Evolutionary conservation across 345 rosid species (phyloP), one percentile per base, ranked within the genome.

Genomic region (Corchorus olitorius): DNA sequence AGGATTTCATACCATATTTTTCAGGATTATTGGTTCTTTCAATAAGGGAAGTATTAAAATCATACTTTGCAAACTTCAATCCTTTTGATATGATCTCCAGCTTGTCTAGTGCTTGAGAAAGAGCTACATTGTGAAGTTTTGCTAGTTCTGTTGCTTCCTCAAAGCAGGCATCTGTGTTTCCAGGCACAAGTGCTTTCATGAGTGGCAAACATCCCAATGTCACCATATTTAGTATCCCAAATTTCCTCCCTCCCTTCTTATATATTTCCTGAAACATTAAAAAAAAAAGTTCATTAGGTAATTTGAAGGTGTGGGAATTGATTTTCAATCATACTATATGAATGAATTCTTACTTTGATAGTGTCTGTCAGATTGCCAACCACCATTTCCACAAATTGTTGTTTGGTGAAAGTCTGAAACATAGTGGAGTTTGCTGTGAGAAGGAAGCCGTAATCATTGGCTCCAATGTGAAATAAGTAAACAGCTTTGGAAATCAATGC

Each of bases 61-160:
- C 91, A 65, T 87, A 89, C 62, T 87, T 82, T 17, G 97, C 85
- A 60, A 81, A 86, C 58, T 83, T 87, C 87, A 93, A 91, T 16
- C 86, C 89, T 16, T 59, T 78, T 53, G 88, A 68, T 75, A 86
- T 77, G 59, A 73, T 78, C 66, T 86, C 79, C 35, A 91, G 77
- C 60, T 79, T 65, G 27, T 59, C 35, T 37, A 93, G 84, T 13
- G 83, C 78, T 39, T 67, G 77, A 11, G 87, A 67, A 9, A 93
- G 83, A 60, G 87, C 94, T 71, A 69, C 71, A 83, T 94, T 89
- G 73, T 93, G 95, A 61, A 88, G 66, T 41, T 75, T 61, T 70
- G 98, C 87, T 1, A 87, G 79, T 43, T 27, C 53, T 62, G 89
- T 86, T 34, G 79, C 82, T 75, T 83, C 83, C 75, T 77, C 82